Evolutionary conservation across 129 eudicot species (phyloP).

Genomic region (Artemisia annua): DNA sequence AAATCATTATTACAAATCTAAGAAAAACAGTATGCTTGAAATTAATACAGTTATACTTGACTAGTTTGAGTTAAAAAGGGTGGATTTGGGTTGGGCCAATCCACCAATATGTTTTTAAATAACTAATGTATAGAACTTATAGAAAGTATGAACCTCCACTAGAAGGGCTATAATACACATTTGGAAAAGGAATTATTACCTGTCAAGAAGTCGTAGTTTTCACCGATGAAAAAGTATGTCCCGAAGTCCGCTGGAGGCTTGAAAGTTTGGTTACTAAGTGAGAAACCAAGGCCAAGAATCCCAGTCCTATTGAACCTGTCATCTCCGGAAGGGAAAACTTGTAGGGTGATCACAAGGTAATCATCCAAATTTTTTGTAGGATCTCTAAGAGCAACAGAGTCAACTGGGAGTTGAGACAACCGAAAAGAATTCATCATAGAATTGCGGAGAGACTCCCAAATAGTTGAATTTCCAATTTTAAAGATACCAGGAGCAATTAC

Average conservation of each 20-base stretch:
- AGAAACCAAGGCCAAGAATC: constrained; percentile 44
- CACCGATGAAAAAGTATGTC: constrained; percentile 55
- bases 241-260: constrained; percentile 61
- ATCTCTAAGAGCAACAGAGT: constrained; percentile 51
- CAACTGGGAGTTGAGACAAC: constrained; percentile 49
- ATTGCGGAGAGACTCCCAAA: constrained; percentile 34
- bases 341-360: constrained; percentile 50
- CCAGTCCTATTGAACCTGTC: constrained; percentile 60
- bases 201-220: constrained; percentile 37
- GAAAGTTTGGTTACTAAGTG: constrained; percentile 68
- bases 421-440: constrained; percentile 32
- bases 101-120: no score
- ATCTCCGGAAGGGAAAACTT: constrained; percentile 59
- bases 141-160: no score
- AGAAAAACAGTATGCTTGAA: no score
- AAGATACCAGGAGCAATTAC: no score
- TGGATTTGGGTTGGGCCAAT: no score
- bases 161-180: constrained; percentile 6
- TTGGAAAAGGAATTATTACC: constrained; percentile 37
- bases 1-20: no score
- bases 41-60: not conserved
- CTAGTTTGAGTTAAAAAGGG: not conserved
- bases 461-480: constrained; percentile 35
- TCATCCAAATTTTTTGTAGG: constrained; percentile 40
- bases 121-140: no score